Conservation (phyloP, 2,329 filamentous ascomycete species). For the Verticillium isaacii region DNA sequence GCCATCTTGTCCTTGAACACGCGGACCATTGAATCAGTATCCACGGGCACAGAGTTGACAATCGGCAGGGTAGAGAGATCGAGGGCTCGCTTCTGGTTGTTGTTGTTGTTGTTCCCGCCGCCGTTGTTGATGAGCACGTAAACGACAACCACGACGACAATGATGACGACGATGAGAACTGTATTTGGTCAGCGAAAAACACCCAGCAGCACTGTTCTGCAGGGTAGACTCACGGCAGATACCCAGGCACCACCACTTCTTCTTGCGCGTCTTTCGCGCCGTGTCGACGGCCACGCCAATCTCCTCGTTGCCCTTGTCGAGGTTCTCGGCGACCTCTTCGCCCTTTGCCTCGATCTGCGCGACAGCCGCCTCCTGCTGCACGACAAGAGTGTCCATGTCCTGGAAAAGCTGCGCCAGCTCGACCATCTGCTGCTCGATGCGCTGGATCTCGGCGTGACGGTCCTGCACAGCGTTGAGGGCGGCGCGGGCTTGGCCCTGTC, state of each 20-base stretch:
- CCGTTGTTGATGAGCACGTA: slow-evolving; percentile 18
- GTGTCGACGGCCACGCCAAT: slow-evolving; percentile 78
- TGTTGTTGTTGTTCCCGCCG: slow-evolving; percentile 23
- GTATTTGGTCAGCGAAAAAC: slow-evolving; percentile 32
- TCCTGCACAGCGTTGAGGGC: slow-evolving; percentile 76
- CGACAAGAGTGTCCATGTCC: slow-evolving; percentile 79
- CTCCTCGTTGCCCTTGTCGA: slow-evolving; percentile 80
- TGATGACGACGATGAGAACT: slow-evolving; percentile 44
- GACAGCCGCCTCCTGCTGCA: slow-evolving; percentile 80
- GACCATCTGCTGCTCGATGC: slow-evolving; percentile 87
- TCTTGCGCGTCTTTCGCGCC: slow-evolving; percentile 73
- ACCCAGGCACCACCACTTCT: slow-evolving; percentile 95
- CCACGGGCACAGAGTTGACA: slow-evolving; percentile 16
- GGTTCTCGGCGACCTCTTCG: slow-evolving; percentile 78
- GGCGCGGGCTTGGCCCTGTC: slow-evolving; percentile 73
- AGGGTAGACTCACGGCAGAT: slow-evolving; percentile 52
- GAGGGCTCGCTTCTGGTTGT: slow-evolving; percentile 20
- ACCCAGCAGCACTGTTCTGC: neutral
- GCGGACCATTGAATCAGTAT: slow-evolving; percentile 5
- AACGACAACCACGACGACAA: slow-evolving; percentile 44
- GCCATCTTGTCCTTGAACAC: slow-evolving; percentile 3
- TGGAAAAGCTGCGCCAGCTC: slow-evolving; percentile 85
- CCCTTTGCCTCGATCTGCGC: slow-evolving; percentile 80
- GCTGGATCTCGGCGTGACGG: slow-evolving; percentile 81
- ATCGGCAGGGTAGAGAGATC: slow-evolving; percentile 16